Percentiles rank a stretch among this genome's conserved stretches.
Conservation (phyloP, 2,329 filamentous ascomycete species). For the Alternaria gaisen region DNA sequence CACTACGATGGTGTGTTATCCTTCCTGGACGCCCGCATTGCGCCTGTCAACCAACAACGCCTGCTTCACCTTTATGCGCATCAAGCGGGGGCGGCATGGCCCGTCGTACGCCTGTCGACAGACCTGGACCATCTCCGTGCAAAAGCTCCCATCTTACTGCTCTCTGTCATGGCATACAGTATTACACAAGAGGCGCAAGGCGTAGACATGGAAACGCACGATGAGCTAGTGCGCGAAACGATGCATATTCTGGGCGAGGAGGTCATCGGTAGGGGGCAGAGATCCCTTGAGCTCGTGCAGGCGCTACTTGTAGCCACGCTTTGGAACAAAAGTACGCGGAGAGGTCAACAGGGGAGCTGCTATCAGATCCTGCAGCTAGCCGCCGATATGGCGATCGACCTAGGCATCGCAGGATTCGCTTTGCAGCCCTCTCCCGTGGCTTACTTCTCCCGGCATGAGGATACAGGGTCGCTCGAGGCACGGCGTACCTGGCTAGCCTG, state of each 20-base stretch:
- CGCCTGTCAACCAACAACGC: constrained; percentile 29
- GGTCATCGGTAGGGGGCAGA: constrained; percentile 33
- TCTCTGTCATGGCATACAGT: constrained; percentile 30
- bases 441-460: constrained; percentile 32
- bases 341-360: constrained; percentile 31
- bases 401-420: constrained; percentile 36
- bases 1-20: constrained; percentile 28
- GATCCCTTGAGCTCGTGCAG: constrained; percentile 40
- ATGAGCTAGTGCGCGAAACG: constrained; percentile 35
- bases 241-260: constrained; percentile 35
- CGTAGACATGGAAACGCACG: constrained; percentile 31
- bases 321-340: constrained; percentile 34
- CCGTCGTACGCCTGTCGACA: constrained; percentile 23
- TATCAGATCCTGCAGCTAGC: constrained; percentile 40
- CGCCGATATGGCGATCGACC: constrained; percentile 41
- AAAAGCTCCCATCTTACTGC: constrained; percentile 35
- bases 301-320: constrained; percentile 35
- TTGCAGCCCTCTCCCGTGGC: constrained; percentile 35
- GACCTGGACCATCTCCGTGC: constrained; percentile 28
- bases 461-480: constrained; percentile 33
- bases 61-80: constrained; percentile 27
- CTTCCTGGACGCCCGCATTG: constrained; percentile 34
- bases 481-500: constrained; percentile 44
- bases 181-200: constrained; percentile 33
- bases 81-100: constrained; percentile 32